A percentile compares a stretch with the other conserved stretches of the same genome.
Evolutionary conservation across 352 stramenopile genomes (phyloP).

Genomic region (Globisporangium rhizosaccharum): DNA sequence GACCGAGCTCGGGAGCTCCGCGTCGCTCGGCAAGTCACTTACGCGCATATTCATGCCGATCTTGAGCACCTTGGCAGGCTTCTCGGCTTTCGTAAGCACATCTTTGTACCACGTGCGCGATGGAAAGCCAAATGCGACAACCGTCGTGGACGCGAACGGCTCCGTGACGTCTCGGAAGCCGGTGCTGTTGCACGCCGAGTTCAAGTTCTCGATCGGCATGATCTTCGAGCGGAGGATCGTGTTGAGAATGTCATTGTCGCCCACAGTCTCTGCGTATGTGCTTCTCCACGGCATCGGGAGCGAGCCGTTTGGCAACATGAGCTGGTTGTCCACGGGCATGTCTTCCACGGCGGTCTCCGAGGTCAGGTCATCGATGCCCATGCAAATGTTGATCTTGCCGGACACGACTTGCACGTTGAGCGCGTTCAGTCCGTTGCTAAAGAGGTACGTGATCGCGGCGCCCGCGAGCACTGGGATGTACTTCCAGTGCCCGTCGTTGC

Average conservation of each 20-base stretch:
- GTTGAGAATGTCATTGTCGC: slow-evolving; percentile 5
- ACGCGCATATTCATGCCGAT: slow-evolving; percentile 1
- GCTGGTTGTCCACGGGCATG: no score
- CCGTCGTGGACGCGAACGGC: not conserved
- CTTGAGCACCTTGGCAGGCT: slow-evolving; percentile 2
- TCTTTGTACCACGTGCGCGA: slow-evolving; percentile 10
- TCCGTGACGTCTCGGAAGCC: not conserved
- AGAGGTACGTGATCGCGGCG: not conserved
- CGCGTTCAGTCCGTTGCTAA: slow-evolving; percentile 12
- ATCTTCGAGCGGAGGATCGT: slow-evolving; percentile 15
- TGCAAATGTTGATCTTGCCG: no score
- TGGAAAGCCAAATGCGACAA: slow-evolving; percentile 14
- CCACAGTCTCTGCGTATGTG: not conserved
- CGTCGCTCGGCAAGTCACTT: not conserved
- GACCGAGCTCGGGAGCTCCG: slow-evolving; percentile 8
- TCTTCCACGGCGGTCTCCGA: no score
- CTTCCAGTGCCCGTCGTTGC: not conserved
- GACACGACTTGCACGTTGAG: not conserved
- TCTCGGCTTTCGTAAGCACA: not conserved
- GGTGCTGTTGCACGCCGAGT: not conserved
- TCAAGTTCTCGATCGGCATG: not conserved
- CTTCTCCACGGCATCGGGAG: not conserved
- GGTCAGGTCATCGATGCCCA: no score
- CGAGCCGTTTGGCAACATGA: not conserved
- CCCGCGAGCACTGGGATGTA: not conserved